Evolutionary conservation across 257 asterid species (phyloP).

Genomic region (Solanum sejunctum): DNA sequence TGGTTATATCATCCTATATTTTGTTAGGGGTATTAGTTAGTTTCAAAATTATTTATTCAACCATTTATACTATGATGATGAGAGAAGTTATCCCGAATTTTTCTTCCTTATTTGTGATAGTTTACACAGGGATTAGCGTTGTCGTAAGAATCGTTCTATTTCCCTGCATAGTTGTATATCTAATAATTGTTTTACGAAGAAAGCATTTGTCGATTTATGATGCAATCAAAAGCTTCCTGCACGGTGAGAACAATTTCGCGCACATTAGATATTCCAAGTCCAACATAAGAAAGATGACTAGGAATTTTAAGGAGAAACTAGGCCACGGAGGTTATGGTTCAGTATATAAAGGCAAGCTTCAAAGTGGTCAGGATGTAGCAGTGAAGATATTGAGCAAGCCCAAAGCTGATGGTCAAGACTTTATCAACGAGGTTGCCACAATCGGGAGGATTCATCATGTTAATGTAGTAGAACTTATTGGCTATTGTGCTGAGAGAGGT

Average conservation of each 20-base stretch:
- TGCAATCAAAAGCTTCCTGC: constrained; percentile 2
- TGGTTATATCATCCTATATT: no score
- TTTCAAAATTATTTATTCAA: no score
- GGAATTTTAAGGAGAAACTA: constrained; percentile 1
- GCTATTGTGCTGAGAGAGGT: background rate
- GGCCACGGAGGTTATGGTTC: constrained; percentile 5
- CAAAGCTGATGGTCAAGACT: constrained; percentile 3
- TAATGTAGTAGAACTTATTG: background rate
- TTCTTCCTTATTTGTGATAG: background rate
- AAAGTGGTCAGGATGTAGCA: constrained; percentile 3
- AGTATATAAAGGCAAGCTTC: background rate
- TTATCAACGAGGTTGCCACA: constrained; percentile 7
- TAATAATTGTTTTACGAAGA: background rate
- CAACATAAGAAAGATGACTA: constrained; percentile 6
- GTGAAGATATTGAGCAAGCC: background rate
- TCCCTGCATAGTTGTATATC: background rate
- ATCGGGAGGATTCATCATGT: background rate
- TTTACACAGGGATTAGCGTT: background rate
- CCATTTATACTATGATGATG: no score
- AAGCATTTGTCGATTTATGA: constrained; percentile 4
- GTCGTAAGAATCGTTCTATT: background rate
- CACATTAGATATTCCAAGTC: constrained; percentile 8
- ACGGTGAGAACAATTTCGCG: background rate
- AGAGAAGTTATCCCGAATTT: no score
- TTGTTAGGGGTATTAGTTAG: no score